Percentiles rank a stretch among this genome's conserved stretches.
Evolutionary conservation across 2,329 filamentous ascomycete species (phyloP).

Genomic region (Scedosporium boydii): DNA sequence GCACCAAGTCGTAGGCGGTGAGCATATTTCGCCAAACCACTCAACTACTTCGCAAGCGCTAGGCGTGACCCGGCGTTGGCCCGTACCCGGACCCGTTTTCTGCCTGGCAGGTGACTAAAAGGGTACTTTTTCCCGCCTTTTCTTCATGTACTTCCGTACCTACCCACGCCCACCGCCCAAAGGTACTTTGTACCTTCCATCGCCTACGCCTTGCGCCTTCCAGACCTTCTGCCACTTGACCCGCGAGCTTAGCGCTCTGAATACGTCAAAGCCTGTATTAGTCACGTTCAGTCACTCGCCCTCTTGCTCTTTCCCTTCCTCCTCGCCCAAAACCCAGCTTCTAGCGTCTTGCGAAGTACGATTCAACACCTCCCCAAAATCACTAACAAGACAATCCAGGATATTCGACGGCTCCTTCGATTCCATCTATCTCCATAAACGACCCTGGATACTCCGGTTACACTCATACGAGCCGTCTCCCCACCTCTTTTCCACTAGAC

Average conservation of each 20-base stretch:
- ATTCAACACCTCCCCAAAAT: not conserved
- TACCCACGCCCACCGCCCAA: constrained; percentile 1
- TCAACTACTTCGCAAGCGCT: not conserved
- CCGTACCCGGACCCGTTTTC: not conserved
- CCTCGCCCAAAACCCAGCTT: not conserved
- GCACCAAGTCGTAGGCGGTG: not conserved
- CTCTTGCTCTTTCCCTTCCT: not conserved
- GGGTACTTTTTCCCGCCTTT: constrained; percentile 3
- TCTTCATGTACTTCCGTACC: constrained; percentile 1
- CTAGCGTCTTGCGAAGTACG: not conserved
- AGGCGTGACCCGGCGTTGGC: not conserved
- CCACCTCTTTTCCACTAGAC: not conserved
- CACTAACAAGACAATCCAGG: not conserved
- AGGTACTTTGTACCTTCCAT: not conserved
- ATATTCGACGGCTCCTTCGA: not conserved
- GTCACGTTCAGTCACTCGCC: constrained; percentile 2
- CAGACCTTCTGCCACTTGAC: not conserved
- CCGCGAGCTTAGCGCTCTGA: not conserved
- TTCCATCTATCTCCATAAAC: not conserved
- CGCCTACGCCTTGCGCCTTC: not conserved
- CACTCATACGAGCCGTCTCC: constrained; percentile 1
- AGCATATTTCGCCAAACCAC: not conserved
- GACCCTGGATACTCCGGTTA: not conserved
- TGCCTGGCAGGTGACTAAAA: constrained; percentile 4
- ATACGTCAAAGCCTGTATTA: constrained; percentile 6